Percentiles rank a stretch among this genome's conserved stretches.
Evolutionary conservation across 108 stramenopile species (phyloP).

Genomic region (Chaetoceros muelleri): DNA sequence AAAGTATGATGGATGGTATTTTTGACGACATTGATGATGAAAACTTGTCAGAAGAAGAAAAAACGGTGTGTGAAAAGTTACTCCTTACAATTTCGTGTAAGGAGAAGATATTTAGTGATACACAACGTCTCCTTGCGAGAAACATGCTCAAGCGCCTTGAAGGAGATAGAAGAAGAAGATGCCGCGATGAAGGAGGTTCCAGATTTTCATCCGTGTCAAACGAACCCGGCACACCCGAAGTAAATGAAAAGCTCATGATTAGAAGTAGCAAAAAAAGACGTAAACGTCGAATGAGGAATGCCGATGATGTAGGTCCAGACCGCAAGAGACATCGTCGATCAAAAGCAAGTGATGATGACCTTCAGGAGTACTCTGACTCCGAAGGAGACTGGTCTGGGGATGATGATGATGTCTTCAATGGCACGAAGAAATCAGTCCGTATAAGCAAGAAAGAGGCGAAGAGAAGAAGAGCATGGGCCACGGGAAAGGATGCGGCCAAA

Average conservation of each 20-base stretch:
- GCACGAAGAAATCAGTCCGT: conserved; percentile 27
- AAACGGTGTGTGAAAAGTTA: conserved; percentile 56
- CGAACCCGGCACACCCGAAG: conserved; percentile 13
- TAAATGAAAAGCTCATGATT: conserved; percentile 66
- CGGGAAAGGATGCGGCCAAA: conserved; percentile 58
- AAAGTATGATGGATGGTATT: conserved; percentile 77
- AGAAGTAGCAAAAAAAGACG: conserved; percentile 49
- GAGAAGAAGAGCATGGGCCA: conserved; percentile 72
- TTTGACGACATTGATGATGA: conserved; percentile 73
- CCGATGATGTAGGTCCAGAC: conserved; percentile 10
- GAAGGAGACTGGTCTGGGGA: conserved; percentile 80
- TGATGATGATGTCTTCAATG: conserved; percentile 41
- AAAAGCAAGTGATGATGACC: conserved; percentile 54
- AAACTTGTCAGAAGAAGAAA: conserved; percentile 45
- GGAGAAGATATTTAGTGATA: conserved; percentile 63
- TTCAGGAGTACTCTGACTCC: conserved; percentile 62
- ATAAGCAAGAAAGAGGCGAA: conserved; percentile 67
- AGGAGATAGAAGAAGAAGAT: conserved; percentile 65
- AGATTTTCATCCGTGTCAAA: conserved; percentile 12
- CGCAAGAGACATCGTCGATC: conserved; percentile 1
- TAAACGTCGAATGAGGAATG: conserved; percentile 27
- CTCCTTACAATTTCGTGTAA: conserved; percentile 72
- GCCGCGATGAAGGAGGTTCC: conserved; percentile 31
- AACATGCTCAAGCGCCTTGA: conserved; percentile 59
- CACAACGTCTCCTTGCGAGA: conserved; percentile 52